These are phyloP conservation scores for Aquilaria sinensis DNA, from an alignment of 345 rosid species.

Conservation along the genomic window DNA sequence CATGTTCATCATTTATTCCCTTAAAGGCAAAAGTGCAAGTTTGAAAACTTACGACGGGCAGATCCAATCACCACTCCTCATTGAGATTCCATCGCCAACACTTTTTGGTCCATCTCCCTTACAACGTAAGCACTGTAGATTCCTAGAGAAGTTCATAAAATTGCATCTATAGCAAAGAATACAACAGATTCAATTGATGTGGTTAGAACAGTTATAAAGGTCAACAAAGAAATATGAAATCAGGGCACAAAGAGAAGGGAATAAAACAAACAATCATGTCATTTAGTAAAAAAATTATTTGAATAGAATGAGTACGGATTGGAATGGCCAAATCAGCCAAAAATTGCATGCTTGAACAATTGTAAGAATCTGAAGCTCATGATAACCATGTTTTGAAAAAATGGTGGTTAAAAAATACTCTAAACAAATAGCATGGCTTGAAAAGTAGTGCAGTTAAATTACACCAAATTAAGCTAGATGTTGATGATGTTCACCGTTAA, in stretches of 20 bases:
- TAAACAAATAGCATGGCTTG: too few species aligned
- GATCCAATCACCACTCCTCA: slow-evolving; percentile 70
- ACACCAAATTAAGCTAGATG: too few species aligned
- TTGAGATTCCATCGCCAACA: slow-evolving; percentile 18
- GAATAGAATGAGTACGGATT: not conserved
- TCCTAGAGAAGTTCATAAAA: slow-evolving; percentile 45
- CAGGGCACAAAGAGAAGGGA: not conserved
- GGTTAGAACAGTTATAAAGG: too few species aligned
- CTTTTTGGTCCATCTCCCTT: slow-evolving; percentile 34
- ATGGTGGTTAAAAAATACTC: too few species aligned
- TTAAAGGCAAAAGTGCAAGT: too few species aligned
- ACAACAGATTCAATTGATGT: not conserved
- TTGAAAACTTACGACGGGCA: slow-evolving; percentile 53
- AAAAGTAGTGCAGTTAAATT: too few species aligned
- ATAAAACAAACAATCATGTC: not conserved
- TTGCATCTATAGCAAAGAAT: slow-evolving; percentile 39
- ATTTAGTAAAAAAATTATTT: not conserved
- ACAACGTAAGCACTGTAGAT: slow-evolving; percentile 38
- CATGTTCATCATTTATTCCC: too few species aligned
- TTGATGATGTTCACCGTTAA: too few species aligned
- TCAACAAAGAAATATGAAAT: not conserved
- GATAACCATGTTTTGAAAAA: too few species aligned
- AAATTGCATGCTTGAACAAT: not conserved
- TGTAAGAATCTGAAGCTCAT: not conserved
- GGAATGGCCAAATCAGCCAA: not conserved